phyloP scores from a whole-genome alignment of 768 basidiomycete species.

The Panus rudis region DNA sequence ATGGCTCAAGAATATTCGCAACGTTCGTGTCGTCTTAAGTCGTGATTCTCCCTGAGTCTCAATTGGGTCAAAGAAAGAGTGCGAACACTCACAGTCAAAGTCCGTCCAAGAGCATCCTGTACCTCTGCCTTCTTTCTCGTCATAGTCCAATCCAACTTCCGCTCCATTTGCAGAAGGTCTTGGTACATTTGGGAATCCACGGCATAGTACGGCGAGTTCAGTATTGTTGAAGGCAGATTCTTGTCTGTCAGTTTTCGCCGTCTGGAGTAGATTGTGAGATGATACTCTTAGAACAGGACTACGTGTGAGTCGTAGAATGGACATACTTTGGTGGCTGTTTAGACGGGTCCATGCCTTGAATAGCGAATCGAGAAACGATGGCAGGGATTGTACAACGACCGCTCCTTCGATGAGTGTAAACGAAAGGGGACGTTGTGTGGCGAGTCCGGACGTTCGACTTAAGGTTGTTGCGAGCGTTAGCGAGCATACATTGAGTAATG shows the following conservation, averaged over 20 bases:
- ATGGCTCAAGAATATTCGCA: constrained; percentile 85
- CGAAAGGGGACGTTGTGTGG: too few species aligned
- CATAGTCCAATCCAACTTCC: constrained; percentile 93
- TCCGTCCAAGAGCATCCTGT: constrained; percentile 76
- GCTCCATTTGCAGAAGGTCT: constrained; percentile 81
- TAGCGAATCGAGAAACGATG: too few species aligned
- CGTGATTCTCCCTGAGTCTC: not conserved
- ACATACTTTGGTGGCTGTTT: too few species aligned
- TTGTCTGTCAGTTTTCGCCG: constrained; percentile 78
- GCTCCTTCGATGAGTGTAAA: too few species aligned
- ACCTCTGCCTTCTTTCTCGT: constrained; percentile 85
- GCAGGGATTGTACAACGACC: too few species aligned
- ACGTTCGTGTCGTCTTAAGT: constrained; percentile 66
- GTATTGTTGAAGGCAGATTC: constrained; percentile 67
- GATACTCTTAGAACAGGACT: too few species aligned
- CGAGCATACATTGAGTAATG: too few species aligned
- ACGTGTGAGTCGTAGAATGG: too few species aligned
- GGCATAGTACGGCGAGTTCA: constrained; percentile 68
- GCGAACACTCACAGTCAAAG: constrained; percentile 49
- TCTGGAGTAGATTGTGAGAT: too few species aligned
- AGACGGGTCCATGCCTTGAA: too few species aligned
- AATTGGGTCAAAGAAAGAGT: not conserved
- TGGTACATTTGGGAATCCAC: constrained; percentile 84
- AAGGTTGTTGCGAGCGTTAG: too few species aligned
- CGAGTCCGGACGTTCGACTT: too few species aligned